Evolutionary conservation across 495 filamentous ascomycete species (phyloP).

Genomic region (Jackrogersella multiformis): DNA sequence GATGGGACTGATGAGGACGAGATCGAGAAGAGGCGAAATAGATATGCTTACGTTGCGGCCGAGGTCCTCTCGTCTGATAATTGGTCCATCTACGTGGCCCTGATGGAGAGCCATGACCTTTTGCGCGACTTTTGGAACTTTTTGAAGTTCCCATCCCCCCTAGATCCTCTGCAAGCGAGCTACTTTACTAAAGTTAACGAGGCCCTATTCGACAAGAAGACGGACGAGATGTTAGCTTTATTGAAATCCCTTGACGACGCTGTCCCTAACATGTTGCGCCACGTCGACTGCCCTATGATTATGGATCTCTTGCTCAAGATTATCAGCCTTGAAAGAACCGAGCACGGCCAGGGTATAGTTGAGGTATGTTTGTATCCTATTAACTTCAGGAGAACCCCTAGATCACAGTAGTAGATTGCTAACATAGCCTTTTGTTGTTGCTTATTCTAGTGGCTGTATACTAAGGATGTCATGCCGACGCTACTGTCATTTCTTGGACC

Average conservation of each 20-base stretch:
- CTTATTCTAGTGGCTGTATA: slow-evolving; percentile 83
- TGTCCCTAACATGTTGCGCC: slow-evolving; percentile 84
- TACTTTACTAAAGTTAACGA: slow-evolving; percentile 99
- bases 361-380: slow-evolving; percentile 66
- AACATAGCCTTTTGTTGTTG: slow-evolving; percentile 29
- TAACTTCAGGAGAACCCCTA: background rate
- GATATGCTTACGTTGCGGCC: slow-evolving; percentile 89
- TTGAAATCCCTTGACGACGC: slow-evolving; percentile 84
- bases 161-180: slow-evolving; percentile 92
- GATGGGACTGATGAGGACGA: slow-evolving; percentile 65
- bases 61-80: slow-evolving; percentile 96
- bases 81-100: slow-evolving; percentile 92
- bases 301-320: slow-evolving; percentile 99
- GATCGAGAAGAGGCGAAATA: slow-evolving; percentile 84
- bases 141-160: slow-evolving; percentile 76
- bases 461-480: slow-evolving; percentile 86
- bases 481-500: slow-evolving; percentile 88
- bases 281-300: slow-evolving; percentile 97
- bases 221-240: slow-evolving; percentile 91
- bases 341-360: slow-evolving; percentile 91
- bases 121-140: slow-evolving; percentile 92
- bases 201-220: slow-evolving; percentile 94
- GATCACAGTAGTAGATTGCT: background rate
- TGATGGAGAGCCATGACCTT: slow-evolving; percentile 82
- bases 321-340: slow-evolving; percentile 92